Conservation (phyloP, 2,329 filamentous ascomycete genomes). For the Alternaria hordeiaustralica region DNA sequence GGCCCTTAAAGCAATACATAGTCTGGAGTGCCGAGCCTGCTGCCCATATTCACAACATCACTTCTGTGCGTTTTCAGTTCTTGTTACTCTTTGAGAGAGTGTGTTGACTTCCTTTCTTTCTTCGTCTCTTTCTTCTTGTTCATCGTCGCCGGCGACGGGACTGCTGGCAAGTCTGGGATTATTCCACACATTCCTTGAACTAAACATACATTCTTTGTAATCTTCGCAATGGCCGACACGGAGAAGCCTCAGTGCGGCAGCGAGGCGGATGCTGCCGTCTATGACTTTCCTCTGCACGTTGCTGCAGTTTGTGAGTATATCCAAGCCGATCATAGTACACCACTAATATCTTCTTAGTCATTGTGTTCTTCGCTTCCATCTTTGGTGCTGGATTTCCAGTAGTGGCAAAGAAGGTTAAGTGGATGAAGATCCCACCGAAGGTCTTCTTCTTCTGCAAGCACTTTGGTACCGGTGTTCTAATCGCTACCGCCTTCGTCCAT, state of each 20-base stretch:
- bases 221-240: slow-evolving; percentile 32
- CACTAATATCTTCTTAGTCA: slow-evolving; percentile 38
- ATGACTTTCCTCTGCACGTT: slow-evolving; percentile 49
- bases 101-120: slow-evolving; percentile 27
- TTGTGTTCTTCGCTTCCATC: slow-evolving; percentile 48
- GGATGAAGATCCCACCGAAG: slow-evolving; percentile 64
- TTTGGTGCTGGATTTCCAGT: slow-evolving; percentile 48
- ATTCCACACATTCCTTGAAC: slow-evolving; percentile 21
- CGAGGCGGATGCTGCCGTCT: slow-evolving; percentile 33
- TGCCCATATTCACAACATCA: slow-evolving; percentile 27
- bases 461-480: slow-evolving; percentile 76
- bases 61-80: slow-evolving; percentile 24
- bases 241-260: slow-evolving; percentile 46
- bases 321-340: not conserved
- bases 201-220: slow-evolving; percentile 18
- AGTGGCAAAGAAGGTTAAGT: slow-evolving; percentile 59
- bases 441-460: slow-evolving; percentile 69
- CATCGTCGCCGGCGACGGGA: slow-evolving; percentile 45
- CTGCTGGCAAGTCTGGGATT: slow-evolving; percentile 37
- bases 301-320: slow-evolving; percentile 46
- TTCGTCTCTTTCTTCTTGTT: slow-evolving; percentile 24
- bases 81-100: slow-evolving; percentile 45
- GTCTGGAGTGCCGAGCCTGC: slow-evolving; percentile 37
- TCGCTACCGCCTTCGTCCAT: slow-evolving; percentile 86
- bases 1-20: slow-evolving; percentile 40